Conservation (phyloP, 495 filamentous ascomycete genomes). For the Paragyromitra xinjiangensis region DNA sequence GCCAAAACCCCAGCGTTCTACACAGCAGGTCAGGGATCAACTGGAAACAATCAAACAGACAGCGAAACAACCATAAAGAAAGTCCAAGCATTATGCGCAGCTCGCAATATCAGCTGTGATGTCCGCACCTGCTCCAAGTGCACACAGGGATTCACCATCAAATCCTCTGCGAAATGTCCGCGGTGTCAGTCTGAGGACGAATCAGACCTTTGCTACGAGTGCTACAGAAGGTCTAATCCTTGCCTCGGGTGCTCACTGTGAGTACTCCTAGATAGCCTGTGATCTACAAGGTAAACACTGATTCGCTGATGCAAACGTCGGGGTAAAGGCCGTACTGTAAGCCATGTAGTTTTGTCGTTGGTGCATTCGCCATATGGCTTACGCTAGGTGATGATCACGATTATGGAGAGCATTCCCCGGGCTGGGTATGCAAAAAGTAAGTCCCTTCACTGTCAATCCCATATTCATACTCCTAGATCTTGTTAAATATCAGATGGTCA, state of each 20-base stretch:
- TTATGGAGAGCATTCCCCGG: background rate
- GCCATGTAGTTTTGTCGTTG: background rate
- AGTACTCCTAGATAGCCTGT: background rate
- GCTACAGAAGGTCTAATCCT: background rate
- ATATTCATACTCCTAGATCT: background rate
- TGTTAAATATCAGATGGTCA: background rate
- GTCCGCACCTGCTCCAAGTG: background rate
- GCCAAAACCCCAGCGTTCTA: background rate
- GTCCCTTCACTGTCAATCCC: background rate
- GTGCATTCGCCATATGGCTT: background rate
- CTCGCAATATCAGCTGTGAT: constrained; percentile 19
- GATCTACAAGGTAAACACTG: background rate
- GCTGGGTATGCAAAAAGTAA: constrained; percentile 26
- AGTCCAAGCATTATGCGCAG: background rate
- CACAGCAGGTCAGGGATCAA: background rate
- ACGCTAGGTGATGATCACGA: background rate
- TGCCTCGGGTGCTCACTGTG: constrained; percentile 17
- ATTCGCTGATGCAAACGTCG: background rate
- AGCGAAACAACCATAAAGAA: background rate
- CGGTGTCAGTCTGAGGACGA: background rate
- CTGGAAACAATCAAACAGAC: background rate
- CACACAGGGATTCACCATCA: background rate
- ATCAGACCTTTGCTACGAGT: background rate
- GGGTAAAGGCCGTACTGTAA: constrained; percentile 14
- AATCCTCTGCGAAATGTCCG: constrained; percentile 4